Percentiles rank a stretch among this genome's conserved stretches.
phyloP scores from a whole-genome alignment of 495 filamentous ascomycete genomes.

The Penicillium desertorum region DNA sequence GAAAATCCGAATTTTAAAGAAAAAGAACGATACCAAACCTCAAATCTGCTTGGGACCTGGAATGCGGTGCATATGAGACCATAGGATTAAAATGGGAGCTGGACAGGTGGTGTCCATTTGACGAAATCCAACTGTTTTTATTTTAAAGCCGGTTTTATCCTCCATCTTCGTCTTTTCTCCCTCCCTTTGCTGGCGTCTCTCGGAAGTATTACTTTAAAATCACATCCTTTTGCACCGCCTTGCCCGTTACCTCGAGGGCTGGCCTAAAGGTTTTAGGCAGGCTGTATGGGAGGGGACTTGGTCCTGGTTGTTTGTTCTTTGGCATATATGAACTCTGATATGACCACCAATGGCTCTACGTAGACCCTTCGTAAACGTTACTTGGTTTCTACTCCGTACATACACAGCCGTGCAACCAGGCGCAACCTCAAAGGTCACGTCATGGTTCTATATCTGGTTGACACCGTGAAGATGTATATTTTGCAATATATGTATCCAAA shows the following conservation, averaged over 20 bases:
- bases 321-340: constrained; percentile 14
- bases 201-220: constrained; percentile 27
- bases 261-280: neutral
- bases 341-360: constrained; percentile 8
- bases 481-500: neutral
- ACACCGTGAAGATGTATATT: neutral
- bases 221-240: constrained; percentile 19
- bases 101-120: constrained; percentile 25
- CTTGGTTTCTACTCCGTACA: too few species aligned
- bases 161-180: constrained; percentile 31
- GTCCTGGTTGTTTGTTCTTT: constrained; percentile 3
- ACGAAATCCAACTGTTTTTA: constrained; percentile 33
- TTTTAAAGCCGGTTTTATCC: constrained; percentile 32
- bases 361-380: neutral
- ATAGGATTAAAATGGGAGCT: constrained; percentile 28
- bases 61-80: constrained; percentile 35
- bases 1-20: constrained; percentile 34
- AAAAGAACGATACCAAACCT: constrained; percentile 47
- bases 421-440: neutral
- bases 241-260: neutral
- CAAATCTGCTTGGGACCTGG: constrained; percentile 34
- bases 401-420: neutral
- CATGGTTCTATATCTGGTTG: neutral
- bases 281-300: constrained; percentile 4
- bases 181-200: constrained; percentile 30